A percentile compares a stretch with the other conserved stretches of the same genome.
Conservation (phyloP, 2,329 filamentous ascomycete genomes). For the Mollisia scopiformis region DNA sequence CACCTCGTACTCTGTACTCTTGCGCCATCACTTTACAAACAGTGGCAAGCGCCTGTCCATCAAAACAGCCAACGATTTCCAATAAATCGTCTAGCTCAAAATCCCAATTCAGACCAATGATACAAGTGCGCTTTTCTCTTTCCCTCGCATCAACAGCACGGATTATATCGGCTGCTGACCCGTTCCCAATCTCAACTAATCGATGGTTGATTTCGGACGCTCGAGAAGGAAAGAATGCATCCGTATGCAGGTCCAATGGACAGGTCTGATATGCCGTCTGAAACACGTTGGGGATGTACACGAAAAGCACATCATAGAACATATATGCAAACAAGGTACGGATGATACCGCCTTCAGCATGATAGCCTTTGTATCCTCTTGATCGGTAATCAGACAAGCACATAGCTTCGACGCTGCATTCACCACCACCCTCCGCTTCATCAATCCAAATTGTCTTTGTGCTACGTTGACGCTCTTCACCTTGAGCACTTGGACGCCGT, state of each 20-base stretch:
- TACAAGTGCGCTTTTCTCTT: slow-evolving; percentile 73
- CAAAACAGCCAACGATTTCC: slow-evolving; percentile 79
- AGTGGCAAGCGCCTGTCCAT: slow-evolving; percentile 76
- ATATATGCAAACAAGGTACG: slow-evolving; percentile 90
- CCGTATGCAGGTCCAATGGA: slow-evolving; percentile 88
- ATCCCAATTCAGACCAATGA: slow-evolving; percentile 91
- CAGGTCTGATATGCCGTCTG: slow-evolving; percentile 95
- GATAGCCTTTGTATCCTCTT: slow-evolving; percentile 89
- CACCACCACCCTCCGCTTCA: slow-evolving; percentile 65
- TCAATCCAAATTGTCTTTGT: slow-evolving; percentile 90
- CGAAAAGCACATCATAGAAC: slow-evolving; percentile 91
- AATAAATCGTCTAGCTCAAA: slow-evolving; percentile 78
- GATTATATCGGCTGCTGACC: slow-evolving; percentile 69
- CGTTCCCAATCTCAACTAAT: slow-evolving; percentile 85
- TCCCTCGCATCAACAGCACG: slow-evolving; percentile 70
- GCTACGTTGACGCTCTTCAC: slow-evolving; percentile 44
- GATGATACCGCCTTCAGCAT: slow-evolving; percentile 88
- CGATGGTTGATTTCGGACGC: slow-evolving; percentile 87
- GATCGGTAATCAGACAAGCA: slow-evolving; percentile 84
- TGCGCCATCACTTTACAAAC: slow-evolving; percentile 95
- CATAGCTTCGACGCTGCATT: slow-evolving; percentile 93
- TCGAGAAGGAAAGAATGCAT: slow-evolving; percentile 87
- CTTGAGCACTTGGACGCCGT: slow-evolving; percentile 17
- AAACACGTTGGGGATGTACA: slow-evolving; percentile 95
- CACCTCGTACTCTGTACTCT: slow-evolving; percentile 85